Conservation (phyloP, 768 basidiomycete genomes). For the Lentinula sp. region DNA sequence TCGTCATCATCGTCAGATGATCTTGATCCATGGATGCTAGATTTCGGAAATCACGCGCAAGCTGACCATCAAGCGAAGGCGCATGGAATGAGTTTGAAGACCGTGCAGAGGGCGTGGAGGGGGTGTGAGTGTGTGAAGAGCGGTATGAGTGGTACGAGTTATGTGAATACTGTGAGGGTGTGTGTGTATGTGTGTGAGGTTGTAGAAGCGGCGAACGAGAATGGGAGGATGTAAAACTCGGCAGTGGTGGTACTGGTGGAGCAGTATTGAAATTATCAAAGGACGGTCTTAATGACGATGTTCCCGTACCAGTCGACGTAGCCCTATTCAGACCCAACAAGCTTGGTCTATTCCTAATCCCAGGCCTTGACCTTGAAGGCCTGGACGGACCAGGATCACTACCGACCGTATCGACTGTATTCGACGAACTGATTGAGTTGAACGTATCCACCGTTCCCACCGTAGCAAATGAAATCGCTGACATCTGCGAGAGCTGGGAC, state of each 20-base stretch:
- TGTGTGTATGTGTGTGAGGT: not conserved
- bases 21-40: slow-evolving; percentile 59
- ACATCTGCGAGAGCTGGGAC: slow-evolving; percentile 30
- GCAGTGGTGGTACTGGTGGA: not conserved
- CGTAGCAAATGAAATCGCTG: slow-evolving; percentile 74
- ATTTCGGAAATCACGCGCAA: slow-evolving; percentile 67
- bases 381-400: slow-evolving; percentile 69
- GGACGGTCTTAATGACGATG: slow-evolving; percentile 69
- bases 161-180: not conserved
- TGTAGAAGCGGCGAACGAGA: not conserved
- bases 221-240: not conserved
- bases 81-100: slow-evolving; percentile 74
- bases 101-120: not conserved
- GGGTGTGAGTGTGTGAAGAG: not conserved
- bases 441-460: slow-evolving; percentile 24
- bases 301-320: slow-evolving; percentile 38
- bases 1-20: slow-evolving; percentile 21
- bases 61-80: slow-evolving; percentile 68
- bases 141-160: not conserved
- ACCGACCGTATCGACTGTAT: slow-evolving; percentile 26
- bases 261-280: slow-evolving; percentile 54
- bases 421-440: not conserved
- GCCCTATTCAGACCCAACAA: slow-evolving; percentile 66
- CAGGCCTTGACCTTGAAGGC: slow-evolving; percentile 18
- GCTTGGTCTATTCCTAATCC: slow-evolving; percentile 53